Percentiles rank a stretch among this genome's conserved stretches.
Evolutionary conservation across 257 asterid genomes (phyloP).

Genomic region (Fraxinus anomala): DNA sequence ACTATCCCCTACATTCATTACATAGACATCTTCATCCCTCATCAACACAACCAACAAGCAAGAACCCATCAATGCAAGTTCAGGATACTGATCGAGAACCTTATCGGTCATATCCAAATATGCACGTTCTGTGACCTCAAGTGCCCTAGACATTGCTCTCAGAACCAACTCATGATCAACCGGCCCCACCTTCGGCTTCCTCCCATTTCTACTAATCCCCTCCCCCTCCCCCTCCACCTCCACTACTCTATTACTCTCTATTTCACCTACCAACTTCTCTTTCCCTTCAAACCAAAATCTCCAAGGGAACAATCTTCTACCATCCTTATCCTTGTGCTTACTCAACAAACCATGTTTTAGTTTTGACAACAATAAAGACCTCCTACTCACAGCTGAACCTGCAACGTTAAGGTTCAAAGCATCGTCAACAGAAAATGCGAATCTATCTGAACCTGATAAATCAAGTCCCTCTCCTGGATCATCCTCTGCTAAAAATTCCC

Average conservation of each 20-base stretch:
- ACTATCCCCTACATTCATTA: conserved; percentile 97
- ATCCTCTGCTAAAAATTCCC: conserved; percentile 90
- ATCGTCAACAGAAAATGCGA: conserved; percentile 91
- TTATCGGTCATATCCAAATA: conserved; percentile 87
- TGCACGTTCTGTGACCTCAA: conserved; percentile 74
- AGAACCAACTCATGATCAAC: conserved; percentile 80
- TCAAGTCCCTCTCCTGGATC: conserved; percentile 85
- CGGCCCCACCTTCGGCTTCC: conserved; percentile 67
- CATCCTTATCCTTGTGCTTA: conserved; percentile 73
- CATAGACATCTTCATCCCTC: conserved; percentile 98
- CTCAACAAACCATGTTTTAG: conserved; percentile 75
- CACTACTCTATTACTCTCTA: conserved; percentile 42
- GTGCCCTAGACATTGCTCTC: conserved; percentile 93
- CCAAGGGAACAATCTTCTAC: conserved; percentile 72
- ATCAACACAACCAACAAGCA: conserved; percentile 86
- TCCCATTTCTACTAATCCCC: conserved; percentile 42
- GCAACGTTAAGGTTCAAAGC: conserved; percentile 78
- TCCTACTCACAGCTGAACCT: conserved; percentile 75
- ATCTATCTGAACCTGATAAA: conserved; percentile 94
- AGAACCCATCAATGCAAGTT: conserved; percentile 97
- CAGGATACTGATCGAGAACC: conserved; percentile 92
- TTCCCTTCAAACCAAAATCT: conserved; percentile 79
- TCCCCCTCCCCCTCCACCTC: too few species aligned
- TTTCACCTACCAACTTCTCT: conserved; percentile 49
- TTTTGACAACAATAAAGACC: conserved; percentile 75